Conservation (phyloP, 192 early-diverging fungal species). For the Backusella westeae region DNA sequence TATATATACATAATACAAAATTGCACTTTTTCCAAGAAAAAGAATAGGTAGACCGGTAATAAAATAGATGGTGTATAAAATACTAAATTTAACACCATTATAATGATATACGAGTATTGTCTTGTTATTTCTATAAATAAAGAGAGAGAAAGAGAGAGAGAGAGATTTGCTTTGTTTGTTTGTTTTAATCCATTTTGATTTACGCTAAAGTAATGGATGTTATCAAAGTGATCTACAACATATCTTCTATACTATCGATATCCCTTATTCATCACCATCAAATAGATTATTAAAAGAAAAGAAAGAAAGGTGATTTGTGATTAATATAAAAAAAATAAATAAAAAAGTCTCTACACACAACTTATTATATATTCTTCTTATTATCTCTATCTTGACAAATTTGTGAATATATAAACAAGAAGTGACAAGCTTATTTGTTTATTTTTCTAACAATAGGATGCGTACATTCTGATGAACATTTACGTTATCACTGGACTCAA, state of each 20-base stretch:
- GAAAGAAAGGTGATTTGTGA: neutral
- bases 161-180: neutral
- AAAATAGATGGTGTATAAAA: neutral
- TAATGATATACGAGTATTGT: too few relatives aligned
- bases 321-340: neutral
- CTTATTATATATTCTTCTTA: too few relatives aligned
- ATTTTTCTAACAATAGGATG: constrained; percentile 1
- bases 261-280: neutral
- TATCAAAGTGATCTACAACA: neutral
- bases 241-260: neutral
- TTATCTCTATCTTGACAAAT: neutral
- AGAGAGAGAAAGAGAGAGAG: too few relatives aligned
- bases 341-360: too few relatives aligned
- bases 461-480: neutral
- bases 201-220: neutral
- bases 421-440: neutral
- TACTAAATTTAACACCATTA: neutral
- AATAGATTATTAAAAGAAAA: neutral
- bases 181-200: neutral
- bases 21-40: too few relatives aligned
- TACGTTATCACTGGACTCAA: neutral
- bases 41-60: too few relatives aligned
- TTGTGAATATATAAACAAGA: neutral
- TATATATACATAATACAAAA: too few relatives aligned
- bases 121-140: neutral